These are phyloP conservation scores for Boletus holoroseus DNA, from an alignment of 1,284 basidiomycete species.

Conservation along the genomic window DNA sequence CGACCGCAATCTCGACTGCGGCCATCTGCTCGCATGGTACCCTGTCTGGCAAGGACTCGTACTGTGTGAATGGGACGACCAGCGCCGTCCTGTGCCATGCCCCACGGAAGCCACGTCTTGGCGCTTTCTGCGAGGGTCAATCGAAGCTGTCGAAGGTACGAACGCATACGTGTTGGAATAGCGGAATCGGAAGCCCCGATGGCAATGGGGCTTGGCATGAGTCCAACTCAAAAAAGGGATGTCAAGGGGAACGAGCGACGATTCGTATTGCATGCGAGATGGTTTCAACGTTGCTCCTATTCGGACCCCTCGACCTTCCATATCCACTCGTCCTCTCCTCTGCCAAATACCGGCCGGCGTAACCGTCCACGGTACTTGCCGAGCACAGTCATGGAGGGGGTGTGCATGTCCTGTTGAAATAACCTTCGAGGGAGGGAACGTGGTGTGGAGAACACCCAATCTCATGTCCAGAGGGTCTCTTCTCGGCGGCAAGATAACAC, in stretches of 20 bases:
- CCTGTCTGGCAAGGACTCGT: no score
- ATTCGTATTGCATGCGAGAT: constrained; percentile 15
- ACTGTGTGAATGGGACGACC: constrained; percentile 9
- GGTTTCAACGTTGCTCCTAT: constrained; percentile 13
- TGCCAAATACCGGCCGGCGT: no score
- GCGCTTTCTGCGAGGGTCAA: constrained; percentile 19
- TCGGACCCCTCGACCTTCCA: no score
- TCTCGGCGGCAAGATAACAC: constrained; percentile 23
- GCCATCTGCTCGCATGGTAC: no score
- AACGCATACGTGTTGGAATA: constrained; percentile 14
- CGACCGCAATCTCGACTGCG: constrained; percentile 2
- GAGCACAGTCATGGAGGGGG: constrained; percentile 5
- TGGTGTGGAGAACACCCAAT: constrained; percentile 28
- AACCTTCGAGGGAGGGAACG: constrained; percentile 33
- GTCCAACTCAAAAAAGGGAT: constrained; percentile 20
- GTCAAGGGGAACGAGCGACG: constrained; percentile 9
- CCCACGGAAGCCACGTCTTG: constrained; percentile 16
- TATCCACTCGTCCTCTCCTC: constrained; percentile 17
- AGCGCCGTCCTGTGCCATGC: constrained; percentile 14
- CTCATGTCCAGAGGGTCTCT: constrained; percentile 1
- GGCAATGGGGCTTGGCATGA: constrained; percentile 28
- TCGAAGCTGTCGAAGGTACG: constrained; percentile 22
- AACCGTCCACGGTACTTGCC: constrained; percentile 26
- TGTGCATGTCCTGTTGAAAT: constrained; percentile 18
- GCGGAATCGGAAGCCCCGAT: constrained; percentile 32